Base-by-base conservation (phyloP, 192 early-diverging fungal genomes). In the Linnemannia elongata region DNA sequence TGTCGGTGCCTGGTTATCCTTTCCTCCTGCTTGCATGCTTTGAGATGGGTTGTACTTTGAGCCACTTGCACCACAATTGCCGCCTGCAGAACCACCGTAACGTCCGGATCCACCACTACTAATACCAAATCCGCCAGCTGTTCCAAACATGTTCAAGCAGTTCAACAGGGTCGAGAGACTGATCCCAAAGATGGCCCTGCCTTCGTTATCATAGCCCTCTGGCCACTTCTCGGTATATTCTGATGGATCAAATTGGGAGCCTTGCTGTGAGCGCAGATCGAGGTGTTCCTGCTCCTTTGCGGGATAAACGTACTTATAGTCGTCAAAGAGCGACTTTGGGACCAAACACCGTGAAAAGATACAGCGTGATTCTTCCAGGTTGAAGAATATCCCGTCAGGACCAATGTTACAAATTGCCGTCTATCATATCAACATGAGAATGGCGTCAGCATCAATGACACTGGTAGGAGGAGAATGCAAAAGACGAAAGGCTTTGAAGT, bases 71-170 rank as follows among this genome's bases (percentile, higher is more conserved):
- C 30, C 8, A 2, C 33, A 36, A 72, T 44, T 33, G 22, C 73
- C 42, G 24, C 30, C 17, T 33, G 57, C 78, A 24, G 3, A 36
- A 15, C 1, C 27, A n/a, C 55, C 75, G 20, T 35, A 18, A 10
- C 9, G 41, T 17, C 54, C 71, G 7, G 57, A 47, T 45, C 75
- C 75, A 45, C 41, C 4, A 35, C 44, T 45, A 45, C 33, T 72
- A 30, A 35, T 71, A 35, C 69, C 44, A 33, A 33, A 63, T 39
- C 70, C 74, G 2, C 73, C 80, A 20, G 85, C 85, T 10, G 85
- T 87, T 0, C 85, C 85, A 75, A 87, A 87, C 79, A 81, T 87
- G 52, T 87, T 87, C 10, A 81, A 76, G 22, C 85, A 87, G 38
- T 72, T 87, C 60, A 87, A 39, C 17, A 87, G 45, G 27, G 79